phyloP scores from a whole-genome alignment of 2,329 filamentous ascomycete genomes.

The Teratosphaeria epicoccoides region DNA sequence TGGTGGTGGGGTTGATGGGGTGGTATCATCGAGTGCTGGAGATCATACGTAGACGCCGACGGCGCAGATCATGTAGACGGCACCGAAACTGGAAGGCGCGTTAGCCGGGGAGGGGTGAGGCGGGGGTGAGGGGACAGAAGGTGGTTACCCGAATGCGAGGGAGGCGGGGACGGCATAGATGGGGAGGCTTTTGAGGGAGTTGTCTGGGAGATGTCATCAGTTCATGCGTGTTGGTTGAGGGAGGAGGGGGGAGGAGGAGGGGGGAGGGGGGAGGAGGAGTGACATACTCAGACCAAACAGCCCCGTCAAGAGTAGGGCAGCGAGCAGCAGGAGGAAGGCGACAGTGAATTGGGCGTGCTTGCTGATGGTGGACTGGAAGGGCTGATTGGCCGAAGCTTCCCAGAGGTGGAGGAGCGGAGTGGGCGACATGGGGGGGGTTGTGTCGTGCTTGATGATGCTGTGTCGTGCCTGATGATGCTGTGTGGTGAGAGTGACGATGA shows the following conservation, averaged over 20 bases:
- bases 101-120: constrained; percentile 2
- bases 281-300: constrained; percentile 74
- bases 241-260: too few species aligned
- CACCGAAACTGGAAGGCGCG: constrained; percentile 58
- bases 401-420: constrained; percentile 75
- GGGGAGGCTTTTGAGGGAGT: constrained; percentile 65
- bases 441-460: not conserved
- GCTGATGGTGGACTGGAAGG: constrained; percentile 67
- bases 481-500: not conserved
- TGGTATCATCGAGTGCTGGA: not conserved
- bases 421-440: constrained; percentile 49
- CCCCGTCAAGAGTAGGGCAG: constrained; percentile 60
- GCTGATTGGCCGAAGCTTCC: constrained; percentile 81
- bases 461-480: not conserved
- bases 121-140: constrained; percentile 10
- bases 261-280: too few species aligned
- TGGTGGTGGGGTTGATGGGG: not conserved
- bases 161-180: constrained; percentile 78
- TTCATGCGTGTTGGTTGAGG: not conserved
- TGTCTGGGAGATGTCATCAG: constrained; percentile 46
- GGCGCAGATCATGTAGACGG: constrained; percentile 97
- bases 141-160: constrained; percentile 71
- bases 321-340: constrained; percentile 62
- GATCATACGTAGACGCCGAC: constrained; percentile 91
- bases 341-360: constrained; percentile 79